These are phyloP conservation scores for Coffea humblotiana DNA, from an alignment of 305 asterid genomes.

Conservation along the genomic window DNA sequence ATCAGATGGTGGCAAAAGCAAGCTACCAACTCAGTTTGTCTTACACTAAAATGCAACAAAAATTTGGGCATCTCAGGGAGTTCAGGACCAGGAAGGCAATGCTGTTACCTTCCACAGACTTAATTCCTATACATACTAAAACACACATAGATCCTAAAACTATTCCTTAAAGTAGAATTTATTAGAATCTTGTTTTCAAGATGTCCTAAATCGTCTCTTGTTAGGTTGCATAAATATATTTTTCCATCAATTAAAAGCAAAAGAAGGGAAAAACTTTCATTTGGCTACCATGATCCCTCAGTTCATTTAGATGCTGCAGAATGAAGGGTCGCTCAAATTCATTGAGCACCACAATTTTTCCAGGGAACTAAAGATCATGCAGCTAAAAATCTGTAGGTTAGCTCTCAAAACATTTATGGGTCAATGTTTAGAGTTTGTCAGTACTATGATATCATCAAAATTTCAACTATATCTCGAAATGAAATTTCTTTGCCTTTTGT, in stretches of 20 bases:
- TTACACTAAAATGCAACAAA: constrained; percentile 1
- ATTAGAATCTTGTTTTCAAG: not conserved
- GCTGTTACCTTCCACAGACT: not conserved
- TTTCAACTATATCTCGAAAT: not conserved
- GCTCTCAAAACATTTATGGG: not conserved
- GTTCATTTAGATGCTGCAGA: not conserved
- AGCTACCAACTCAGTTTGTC: not conserved
- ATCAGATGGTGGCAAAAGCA: not conserved
- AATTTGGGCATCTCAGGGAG: not conserved
- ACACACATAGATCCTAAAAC: not conserved
- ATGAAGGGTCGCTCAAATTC: not conserved
- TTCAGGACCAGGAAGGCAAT: not conserved
- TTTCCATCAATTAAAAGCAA: not conserved
- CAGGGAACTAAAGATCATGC: not conserved
- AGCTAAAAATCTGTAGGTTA: not conserved
- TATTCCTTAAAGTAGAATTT: not conserved
- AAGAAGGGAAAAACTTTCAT: not conserved
- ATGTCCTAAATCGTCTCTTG: not conserved
- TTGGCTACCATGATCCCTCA: not conserved
- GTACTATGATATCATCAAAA: not conserved
- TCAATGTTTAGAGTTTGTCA: not conserved
- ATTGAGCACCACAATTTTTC: not conserved
- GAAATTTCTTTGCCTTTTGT: not conserved
- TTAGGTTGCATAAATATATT: too few relatives aligned
- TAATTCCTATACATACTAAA: not conserved